A percentile compares a stretch with the other conserved stretches of the same genome.
phyloP scores from a whole-genome alignment of 768 basidiomycete genomes.

The Amanita rimosa region DNA sequence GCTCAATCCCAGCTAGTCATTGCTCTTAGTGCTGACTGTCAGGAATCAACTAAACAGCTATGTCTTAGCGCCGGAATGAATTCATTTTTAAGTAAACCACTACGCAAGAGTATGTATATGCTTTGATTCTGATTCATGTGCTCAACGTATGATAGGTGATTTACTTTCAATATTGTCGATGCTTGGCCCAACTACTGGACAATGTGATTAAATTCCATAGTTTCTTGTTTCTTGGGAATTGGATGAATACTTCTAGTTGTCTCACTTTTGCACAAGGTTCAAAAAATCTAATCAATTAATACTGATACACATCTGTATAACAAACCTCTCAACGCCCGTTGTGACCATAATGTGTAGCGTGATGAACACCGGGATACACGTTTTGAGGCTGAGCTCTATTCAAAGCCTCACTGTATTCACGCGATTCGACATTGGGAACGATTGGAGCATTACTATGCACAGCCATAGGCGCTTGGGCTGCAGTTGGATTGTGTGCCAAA shows the following conservation, averaged over 20 bases:
- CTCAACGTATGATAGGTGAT: slow-evolving; percentile 27
- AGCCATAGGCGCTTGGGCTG: neutral
- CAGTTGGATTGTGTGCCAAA: slow-evolving; percentile 3
- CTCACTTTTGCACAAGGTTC: neutral
- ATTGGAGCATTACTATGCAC: slow-evolving; percentile 5
- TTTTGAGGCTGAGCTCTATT: slow-evolving; percentile 5
- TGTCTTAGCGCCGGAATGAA: slow-evolving; percentile 78
- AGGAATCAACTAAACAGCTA: slow-evolving; percentile 64
- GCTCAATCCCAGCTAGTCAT: slow-evolving; percentile 32
- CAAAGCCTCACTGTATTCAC: neutral
- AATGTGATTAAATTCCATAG: too few species aligned
- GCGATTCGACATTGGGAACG: slow-evolving; percentile 3
- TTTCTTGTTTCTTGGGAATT: neutral
- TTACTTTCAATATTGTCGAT: slow-evolving; percentile 40
- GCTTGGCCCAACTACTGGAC: slow-evolving; percentile 25
- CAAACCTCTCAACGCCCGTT: slow-evolving; percentile 11
- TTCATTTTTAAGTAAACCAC: slow-evolving; percentile 62
- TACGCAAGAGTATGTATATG: slow-evolving; percentile 37
- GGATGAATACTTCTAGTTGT: neutral
- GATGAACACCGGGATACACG: slow-evolving; percentile 15
- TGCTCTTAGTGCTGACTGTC: slow-evolving; percentile 66
- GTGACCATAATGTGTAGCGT: slow-evolving; percentile 16
- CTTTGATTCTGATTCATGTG: neutral
- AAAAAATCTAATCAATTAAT: neutral
- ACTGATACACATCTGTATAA: neutral